Conservation (phyloP, 2,329 filamentous ascomycete species). For the Trichoderma koningiopsis region DNA sequence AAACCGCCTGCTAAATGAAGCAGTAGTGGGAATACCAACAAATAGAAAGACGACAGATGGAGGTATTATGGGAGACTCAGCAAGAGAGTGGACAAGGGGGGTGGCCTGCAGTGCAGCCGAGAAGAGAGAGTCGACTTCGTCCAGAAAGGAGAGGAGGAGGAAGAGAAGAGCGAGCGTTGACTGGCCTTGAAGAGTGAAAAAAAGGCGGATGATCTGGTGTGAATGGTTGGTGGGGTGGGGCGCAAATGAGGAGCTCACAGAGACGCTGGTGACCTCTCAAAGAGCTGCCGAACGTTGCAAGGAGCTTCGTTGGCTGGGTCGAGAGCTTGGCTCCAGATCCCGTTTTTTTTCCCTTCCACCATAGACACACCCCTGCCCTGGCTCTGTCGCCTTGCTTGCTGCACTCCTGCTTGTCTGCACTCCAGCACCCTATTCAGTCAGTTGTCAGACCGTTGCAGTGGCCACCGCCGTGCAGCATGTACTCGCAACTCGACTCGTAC, state of each 20-base stretch:
- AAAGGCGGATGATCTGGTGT: constrained; percentile 25
- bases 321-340: constrained; percentile 21
- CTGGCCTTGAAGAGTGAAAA: constrained; percentile 13
- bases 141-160: constrained; percentile 8
- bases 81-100: constrained; percentile 16
- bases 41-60: constrained; percentile 19
- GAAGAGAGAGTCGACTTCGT: constrained; percentile 4
- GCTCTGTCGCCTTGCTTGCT: constrained; percentile 11
- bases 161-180: constrained; percentile 10
- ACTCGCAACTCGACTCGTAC: neutral
- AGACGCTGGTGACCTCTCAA: constrained; percentile 25
- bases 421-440: constrained; percentile 20
- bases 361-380: constrained; percentile 12
- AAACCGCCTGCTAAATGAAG: constrained; percentile 19
- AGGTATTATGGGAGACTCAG: constrained; percentile 12
- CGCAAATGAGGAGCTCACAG: constrained; percentile 17
- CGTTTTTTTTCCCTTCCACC: neutral
- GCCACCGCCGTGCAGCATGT: constrained; percentile 14
- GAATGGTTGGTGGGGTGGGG: constrained; percentile 26
- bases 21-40: neutral
- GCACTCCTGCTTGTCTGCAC: constrained; percentile 19
- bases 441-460: constrained; percentile 20
- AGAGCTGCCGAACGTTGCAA: constrained; percentile 20
- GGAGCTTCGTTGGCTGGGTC: constrained; percentile 22
- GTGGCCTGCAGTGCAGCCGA: constrained; percentile 6